A percentile compares a stretch with the other conserved stretches of the same genome.
Evolutionary conservation across 164 flowering plant genomes (phyloP).

Genomic region (Annona cherimola): DNA sequence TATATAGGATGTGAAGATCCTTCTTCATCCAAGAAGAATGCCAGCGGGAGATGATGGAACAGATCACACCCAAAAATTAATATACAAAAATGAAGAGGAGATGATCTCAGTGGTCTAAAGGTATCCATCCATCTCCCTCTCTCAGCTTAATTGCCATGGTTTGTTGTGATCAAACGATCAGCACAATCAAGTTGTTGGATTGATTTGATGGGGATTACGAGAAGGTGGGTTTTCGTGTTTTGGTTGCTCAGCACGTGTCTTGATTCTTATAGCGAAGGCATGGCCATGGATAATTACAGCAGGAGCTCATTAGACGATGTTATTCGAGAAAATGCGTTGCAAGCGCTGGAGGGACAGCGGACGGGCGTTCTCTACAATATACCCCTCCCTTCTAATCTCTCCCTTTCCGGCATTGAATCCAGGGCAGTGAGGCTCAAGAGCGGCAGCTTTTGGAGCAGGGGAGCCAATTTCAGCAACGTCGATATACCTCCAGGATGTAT

Average conservation of each 20-base stretch:
- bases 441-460: constrained; percentile 45
- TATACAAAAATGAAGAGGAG: too few relatives aligned
- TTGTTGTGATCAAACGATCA: not conserved
- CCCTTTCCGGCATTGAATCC: constrained; percentile 46
- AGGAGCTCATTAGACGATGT: constrained; percentile 27
- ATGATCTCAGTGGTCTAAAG: too few relatives aligned
- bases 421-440: constrained; percentile 41
- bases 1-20: too few relatives aligned
- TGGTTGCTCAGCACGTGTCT: not conserved
- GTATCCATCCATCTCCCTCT: too few relatives aligned
- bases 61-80: too few relatives aligned
- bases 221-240: constrained; percentile 1
- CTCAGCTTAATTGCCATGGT: not conserved
- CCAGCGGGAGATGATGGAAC: too few relatives aligned
- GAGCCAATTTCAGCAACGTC: constrained; percentile 46
- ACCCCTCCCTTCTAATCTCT: constrained; percentile 36
- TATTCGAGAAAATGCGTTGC: constrained; percentile 38
- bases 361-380: constrained; percentile 40
- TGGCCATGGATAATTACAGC: constrained; percentile 10
- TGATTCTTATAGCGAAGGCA: not conserved
- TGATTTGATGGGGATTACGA: constrained; percentile 15
- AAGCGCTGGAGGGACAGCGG: constrained; percentile 23
- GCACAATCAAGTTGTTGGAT: not conserved
- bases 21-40: too few relatives aligned
- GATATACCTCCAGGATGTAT: constrained; percentile 43